Conservation (phyloP, 2,329 filamentous ascomycete genomes). For the Pseudogymnoascus destructans region DNA sequence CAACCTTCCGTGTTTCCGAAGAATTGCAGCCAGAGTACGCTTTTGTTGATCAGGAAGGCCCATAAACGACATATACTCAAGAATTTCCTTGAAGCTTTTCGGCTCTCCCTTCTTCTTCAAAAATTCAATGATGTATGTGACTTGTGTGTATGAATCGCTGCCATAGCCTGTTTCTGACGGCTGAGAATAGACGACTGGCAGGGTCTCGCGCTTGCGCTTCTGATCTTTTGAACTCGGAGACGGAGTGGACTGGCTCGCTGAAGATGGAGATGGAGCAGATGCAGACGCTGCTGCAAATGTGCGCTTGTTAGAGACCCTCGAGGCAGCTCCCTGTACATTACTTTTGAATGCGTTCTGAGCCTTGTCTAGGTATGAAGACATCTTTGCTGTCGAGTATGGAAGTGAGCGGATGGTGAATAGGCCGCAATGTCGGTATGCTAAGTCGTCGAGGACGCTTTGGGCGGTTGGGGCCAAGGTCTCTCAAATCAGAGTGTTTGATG, state of each 20-base stretch:
- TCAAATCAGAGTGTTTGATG: neutral
- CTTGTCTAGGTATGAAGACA: slow-evolving; percentile 51
- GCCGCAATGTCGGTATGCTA: neutral
- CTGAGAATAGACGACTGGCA: slow-evolving; percentile 57
- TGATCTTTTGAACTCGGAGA: slow-evolving; percentile 36
- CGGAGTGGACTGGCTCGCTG: slow-evolving; percentile 39
- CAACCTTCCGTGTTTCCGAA: slow-evolving; percentile 50
- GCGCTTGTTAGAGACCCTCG: slow-evolving; percentile 43
- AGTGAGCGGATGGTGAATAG: neutral
- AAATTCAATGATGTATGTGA: slow-evolving; percentile 75
- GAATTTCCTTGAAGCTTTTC: slow-evolving; percentile 61
- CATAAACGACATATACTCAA: slow-evolving; percentile 65
- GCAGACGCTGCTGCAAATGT: slow-evolving; percentile 36
- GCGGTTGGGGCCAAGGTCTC: neutral
- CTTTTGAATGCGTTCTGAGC: slow-evolving; percentile 50
- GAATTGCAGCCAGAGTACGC: slow-evolving; percentile 51
- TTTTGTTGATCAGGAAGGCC: slow-evolving; percentile 48
- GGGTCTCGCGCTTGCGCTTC: slow-evolving; percentile 40
- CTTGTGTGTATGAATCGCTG: slow-evolving; percentile 70
- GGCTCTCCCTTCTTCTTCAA: slow-evolving; percentile 59
- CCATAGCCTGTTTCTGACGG: slow-evolving; percentile 65
- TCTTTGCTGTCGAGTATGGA: slow-evolving; percentile 26
- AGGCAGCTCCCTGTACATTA: slow-evolving; percentile 48
- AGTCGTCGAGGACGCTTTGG: neutral
- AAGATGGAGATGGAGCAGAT: slow-evolving; percentile 50